Percentiles rank a stretch among this genome's conserved stretches.
phyloP scores from a whole-genome alignment of 2,329 filamentous ascomycete species.

The Alternaria sp. region DNA sequence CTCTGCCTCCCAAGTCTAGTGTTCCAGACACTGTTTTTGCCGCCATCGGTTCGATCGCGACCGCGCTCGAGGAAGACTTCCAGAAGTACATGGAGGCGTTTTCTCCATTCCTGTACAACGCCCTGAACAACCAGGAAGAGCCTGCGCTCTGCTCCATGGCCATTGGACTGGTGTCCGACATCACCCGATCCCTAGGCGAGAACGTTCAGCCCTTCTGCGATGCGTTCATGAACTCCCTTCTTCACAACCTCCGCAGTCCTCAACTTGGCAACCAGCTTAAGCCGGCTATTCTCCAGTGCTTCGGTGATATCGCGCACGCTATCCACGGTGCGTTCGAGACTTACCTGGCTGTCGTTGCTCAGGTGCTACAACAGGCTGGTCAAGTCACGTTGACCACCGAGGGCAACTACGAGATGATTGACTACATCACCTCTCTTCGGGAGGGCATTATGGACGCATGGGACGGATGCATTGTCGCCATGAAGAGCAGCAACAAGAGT shows the following conservation, averaged over 20 bases:
- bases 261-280: conserved; percentile 96
- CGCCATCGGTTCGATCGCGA: conserved; percentile 89
- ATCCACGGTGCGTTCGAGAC: conserved; percentile 92
- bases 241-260: conserved; percentile 89
- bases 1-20: conserved; percentile 83
- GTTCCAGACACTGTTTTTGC: conserved; percentile 95
- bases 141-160: conserved; percentile 94
- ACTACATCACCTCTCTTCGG: conserved; percentile 92
- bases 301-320: conserved; percentile 95
- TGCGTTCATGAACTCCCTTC: conserved; percentile 95
- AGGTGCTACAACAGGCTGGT: conserved; percentile 92
- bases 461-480: conserved; percentile 94
- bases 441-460: conserved; percentile 99
- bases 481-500: conserved; percentile 85
- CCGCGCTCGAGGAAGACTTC: conserved; percentile 90
- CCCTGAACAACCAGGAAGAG: conserved; percentile 94
- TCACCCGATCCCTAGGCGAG: conserved; percentile 88
- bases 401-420: conserved; percentile 91
- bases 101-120: conserved; percentile 89
- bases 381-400: conserved; percentile 80
- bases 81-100: conserved; percentile 98
- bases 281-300: conserved; percentile 96
- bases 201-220: conserved; percentile 96
- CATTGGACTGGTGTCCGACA: conserved; percentile 95
- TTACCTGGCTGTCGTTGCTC: conserved; percentile 89